Evolutionary conservation across 345 rosid species (phyloP).

Genomic region (Reutealis trisperma): DNA sequence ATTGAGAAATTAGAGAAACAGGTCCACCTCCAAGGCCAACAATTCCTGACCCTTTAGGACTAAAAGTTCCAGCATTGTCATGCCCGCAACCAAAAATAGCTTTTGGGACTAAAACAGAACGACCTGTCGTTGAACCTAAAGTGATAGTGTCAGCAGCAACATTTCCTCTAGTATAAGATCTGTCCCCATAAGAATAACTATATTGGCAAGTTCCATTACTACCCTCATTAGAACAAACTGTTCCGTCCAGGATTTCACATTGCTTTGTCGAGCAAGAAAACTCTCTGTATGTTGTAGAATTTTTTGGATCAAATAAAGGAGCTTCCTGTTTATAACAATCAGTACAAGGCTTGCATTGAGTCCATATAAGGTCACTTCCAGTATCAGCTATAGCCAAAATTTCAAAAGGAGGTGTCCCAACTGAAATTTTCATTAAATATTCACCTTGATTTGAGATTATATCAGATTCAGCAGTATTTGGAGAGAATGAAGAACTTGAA

Average conservation of each 20-base stretch:
- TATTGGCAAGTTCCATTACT: not conserved
- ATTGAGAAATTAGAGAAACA: conserved; percentile 49
- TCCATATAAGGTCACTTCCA: conserved; percentile 34
- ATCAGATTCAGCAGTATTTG: not conserved
- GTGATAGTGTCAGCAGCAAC: conserved; percentile 22
- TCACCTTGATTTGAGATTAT: conserved; percentile 8
- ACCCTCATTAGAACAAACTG: not conserved
- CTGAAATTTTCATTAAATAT: conserved; percentile 20
- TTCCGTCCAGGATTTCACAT: not conserved
- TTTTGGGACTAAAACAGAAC: conserved; percentile 33
- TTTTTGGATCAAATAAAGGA: conserved; percentile 20
- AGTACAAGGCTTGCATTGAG: conserved; percentile 24
- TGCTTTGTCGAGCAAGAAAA: not conserved
- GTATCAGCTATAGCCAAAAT: conserved; percentile 23
- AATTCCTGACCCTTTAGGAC: conserved; percentile 46
- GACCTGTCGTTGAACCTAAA: conserved; percentile 41
- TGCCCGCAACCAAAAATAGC: conserved; percentile 56
- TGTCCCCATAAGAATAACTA: conserved; percentile 9
- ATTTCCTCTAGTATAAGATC: conserved; percentile 14
- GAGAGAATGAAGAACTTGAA: too few species aligned
- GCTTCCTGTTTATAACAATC: conserved; percentile 12
- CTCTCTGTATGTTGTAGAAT: conserved; percentile 38
- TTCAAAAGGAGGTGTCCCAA: conserved; percentile 25
- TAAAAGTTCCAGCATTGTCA: conserved; percentile 45
- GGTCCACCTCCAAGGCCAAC: conserved; percentile 62